These are phyloP conservation scores for Tricholoma saponaceum DNA, from an alignment of 768 basidiomycete genomes.

Conservation along the genomic window DNA sequence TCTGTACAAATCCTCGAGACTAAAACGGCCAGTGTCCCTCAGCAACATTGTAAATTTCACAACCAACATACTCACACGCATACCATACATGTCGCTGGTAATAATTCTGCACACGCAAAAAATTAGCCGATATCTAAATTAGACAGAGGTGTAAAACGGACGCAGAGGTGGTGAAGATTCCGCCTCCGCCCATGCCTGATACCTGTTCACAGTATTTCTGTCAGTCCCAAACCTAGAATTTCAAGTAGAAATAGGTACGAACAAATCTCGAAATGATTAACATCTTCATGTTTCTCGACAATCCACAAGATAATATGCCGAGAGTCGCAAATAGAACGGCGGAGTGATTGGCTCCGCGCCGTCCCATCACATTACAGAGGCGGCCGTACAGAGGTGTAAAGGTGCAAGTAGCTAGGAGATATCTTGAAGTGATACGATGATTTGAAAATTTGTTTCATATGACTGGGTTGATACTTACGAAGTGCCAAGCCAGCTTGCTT, in stretches of 20 bases:
- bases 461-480: slow-evolving; percentile 38
- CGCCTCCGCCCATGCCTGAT: slow-evolving; percentile 73
- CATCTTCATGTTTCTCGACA: slow-evolving; percentile 64
- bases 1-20: slow-evolving; percentile 69
- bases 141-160: slow-evolving; percentile 29
- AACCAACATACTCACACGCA: slow-evolving; percentile 46
- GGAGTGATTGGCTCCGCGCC: slow-evolving; percentile 59
- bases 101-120: slow-evolving; percentile 47
- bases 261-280: slow-evolving; percentile 76
- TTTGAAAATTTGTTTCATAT: not conserved
- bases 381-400: slow-evolving; percentile 81
- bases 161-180: slow-evolving; percentile 66
- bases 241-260: slow-evolving; percentile 18
- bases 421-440: slow-evolving; percentile 34
- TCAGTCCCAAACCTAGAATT: not conserved
- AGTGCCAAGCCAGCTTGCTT: slow-evolving; percentile 82
- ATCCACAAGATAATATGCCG: slow-evolving; percentile 64
- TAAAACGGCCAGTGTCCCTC: slow-evolving; percentile 19
- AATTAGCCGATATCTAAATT: not conserved
- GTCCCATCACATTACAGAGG: slow-evolving; percentile 69
- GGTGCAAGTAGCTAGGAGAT: slow-evolving; percentile 72
- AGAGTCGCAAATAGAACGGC: slow-evolving; percentile 58
- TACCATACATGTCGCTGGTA: slow-evolving; percentile 74
- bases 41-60: not conserved
- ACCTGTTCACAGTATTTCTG: slow-evolving; percentile 34